A percentile compares a stretch with the other conserved stretches of the same genome.
Evolutionary conservation across 2,329 filamentous ascomycete genomes (phyloP).

Genomic region (Phoma herbarum): DNA sequence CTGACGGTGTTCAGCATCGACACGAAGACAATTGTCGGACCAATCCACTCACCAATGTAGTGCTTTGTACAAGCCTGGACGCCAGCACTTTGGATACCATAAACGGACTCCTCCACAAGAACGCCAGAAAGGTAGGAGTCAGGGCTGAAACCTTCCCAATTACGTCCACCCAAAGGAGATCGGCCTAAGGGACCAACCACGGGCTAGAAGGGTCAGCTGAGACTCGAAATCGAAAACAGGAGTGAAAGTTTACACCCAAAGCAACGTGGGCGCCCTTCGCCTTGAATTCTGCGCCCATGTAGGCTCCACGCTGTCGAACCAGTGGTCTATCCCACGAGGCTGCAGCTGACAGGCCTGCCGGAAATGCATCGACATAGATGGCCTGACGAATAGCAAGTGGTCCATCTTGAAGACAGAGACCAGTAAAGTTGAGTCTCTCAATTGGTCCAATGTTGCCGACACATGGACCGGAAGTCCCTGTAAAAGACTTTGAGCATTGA

Average conservation of each 20-base stretch:
- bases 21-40: background rate
- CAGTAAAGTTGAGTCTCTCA: constrained; percentile 50
- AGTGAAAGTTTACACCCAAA: constrained; percentile 41
- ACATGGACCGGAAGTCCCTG: constrained; percentile 39
- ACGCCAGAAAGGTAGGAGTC: constrained; percentile 60
- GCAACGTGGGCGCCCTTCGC: constrained; percentile 48
- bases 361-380: constrained; percentile 12
- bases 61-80: constrained; percentile 57
- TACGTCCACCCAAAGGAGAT: constrained; percentile 54
- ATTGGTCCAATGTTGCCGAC: constrained; percentile 51
- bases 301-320: constrained; percentile 7
- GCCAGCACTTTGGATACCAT: constrained; percentile 13
- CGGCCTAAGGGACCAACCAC: constrained; percentile 54
- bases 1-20: constrained; percentile 57
- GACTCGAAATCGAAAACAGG: background rate
- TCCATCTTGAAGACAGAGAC: constrained; percentile 54
- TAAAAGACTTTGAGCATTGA: background rate
- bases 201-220: constrained; percentile 51
- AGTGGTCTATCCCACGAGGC: constrained; percentile 14
- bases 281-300: constrained; percentile 16
- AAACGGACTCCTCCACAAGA: constrained; percentile 50
- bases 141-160: constrained; percentile 60
- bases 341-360: constrained; percentile 10
- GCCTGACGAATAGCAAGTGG: constrained; percentile 46
- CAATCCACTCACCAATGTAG: constrained; percentile 38